These are phyloP conservation scores for Lentinus tigrinus DNA, from an alignment of 768 basidiomycete genomes.

Conservation along the genomic window DNA sequence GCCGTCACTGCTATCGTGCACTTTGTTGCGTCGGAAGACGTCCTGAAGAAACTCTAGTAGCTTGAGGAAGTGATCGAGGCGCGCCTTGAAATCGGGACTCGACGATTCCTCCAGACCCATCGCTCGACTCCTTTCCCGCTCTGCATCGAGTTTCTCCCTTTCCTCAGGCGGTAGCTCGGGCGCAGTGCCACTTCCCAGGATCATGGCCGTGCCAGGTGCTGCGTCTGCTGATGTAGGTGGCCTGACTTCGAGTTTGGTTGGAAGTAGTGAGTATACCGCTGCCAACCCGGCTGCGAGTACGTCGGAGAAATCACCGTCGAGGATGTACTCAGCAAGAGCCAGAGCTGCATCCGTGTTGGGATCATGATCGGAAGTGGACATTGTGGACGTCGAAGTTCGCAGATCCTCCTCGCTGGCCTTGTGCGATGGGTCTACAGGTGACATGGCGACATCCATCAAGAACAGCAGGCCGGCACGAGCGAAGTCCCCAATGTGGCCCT, in stretches of 20 bases:
- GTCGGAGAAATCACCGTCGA: conserved; percentile 98
- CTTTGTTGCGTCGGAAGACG: conserved; percentile 67
- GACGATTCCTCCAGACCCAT: conserved; percentile 78
- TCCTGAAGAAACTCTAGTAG: conserved; percentile 91
- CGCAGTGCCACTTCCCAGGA: conserved; percentile 59
- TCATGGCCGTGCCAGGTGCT: conserved; percentile 56
- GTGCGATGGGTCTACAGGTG: conserved; percentile 56
- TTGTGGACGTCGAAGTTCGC: conserved; percentile 27
- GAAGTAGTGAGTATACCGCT: conserved; percentile 89
- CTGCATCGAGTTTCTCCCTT: conserved; percentile 46
- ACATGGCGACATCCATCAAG: conserved; percentile 94
- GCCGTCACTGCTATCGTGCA: conserved; percentile 38
- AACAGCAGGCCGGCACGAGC: conserved; percentile 91
- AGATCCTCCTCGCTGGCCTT: conserved; percentile 35
- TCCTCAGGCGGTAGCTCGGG: conserved; percentile 51
- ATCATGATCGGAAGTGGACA: conserved; percentile 42
- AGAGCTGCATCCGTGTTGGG: conserved; percentile 83
- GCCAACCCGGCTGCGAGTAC: conserved; percentile 91
- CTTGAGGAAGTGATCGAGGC: conserved; percentile 87
- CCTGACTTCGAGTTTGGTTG: conserved; percentile 78
- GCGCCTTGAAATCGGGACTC: conserved; percentile 70
- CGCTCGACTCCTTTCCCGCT: conserved; percentile 50
- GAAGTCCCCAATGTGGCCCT: conserved; percentile 91
- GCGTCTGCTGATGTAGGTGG: conserved; percentile 41
- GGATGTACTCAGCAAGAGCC: conserved; percentile 87